Conservation (phyloP, 176 grass and related monocot genomes). For the Urochloa ruziziensis region DNA sequence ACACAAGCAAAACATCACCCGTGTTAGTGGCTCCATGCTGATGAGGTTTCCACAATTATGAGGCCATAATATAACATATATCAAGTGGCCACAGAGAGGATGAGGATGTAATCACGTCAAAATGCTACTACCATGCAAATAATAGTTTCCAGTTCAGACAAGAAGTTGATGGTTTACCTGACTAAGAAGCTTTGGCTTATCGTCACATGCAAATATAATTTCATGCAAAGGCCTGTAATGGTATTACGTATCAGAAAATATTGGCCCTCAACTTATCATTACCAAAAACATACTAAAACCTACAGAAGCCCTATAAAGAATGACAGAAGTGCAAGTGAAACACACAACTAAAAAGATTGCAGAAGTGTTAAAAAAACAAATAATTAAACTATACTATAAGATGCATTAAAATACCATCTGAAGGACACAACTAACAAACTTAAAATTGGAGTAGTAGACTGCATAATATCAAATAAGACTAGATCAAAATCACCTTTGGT, state of each 20-base stretch:
- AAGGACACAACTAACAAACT: neutral
- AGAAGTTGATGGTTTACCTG: conserved; percentile 48
- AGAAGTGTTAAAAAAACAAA: neutral
- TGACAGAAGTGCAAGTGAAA: conserved; percentile 8
- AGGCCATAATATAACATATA: neutral
- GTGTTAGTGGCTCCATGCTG: neutral
- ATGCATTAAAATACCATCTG: neutral
- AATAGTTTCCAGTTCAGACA: conserved; percentile 19
- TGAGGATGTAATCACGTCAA: neutral
- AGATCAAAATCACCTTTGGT: conserved; percentile 38
- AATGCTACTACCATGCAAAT: conserved; percentile 10
- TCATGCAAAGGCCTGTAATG: conserved; percentile 62
- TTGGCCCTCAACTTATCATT: neutral
- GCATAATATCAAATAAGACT: neutral
- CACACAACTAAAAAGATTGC: neutral
- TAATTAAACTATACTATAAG: conserved; percentile 11
- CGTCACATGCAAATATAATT: conserved; percentile 75
- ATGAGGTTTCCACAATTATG: neutral
- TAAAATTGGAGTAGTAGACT: neutral
- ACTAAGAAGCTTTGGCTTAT: conserved; percentile 80
- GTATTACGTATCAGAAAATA: conserved; percentile 43
- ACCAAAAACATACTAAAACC: conserved; percentile 9
- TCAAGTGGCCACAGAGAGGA: neutral
- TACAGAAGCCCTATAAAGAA: neutral
- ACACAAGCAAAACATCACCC: neutral